Conservation (phyloP, 345 rosid genomes). For the Turritis glabra region DNA sequence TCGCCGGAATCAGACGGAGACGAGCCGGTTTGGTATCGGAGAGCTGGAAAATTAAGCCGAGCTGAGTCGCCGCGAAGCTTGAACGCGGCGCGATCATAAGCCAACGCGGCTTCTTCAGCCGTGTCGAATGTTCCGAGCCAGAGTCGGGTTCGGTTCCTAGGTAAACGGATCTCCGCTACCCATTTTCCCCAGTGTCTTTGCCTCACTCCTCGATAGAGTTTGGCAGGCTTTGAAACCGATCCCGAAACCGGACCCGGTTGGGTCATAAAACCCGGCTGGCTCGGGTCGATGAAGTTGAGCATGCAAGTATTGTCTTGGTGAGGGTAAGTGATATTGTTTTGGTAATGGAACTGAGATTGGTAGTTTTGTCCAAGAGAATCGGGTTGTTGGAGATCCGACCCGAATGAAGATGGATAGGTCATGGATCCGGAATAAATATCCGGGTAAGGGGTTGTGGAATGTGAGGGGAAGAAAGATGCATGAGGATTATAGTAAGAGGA, state of each 20-base stretch:
- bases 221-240: slow-evolving; percentile 53
- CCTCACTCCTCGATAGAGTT: slow-evolving; percentile 86
- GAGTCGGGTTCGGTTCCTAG: slow-evolving; percentile 87
- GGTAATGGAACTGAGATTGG: slow-evolving; percentile 63
- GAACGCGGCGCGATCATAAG: slow-evolving; percentile 89
- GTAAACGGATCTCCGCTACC: slow-evolving; percentile 96
- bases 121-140: slow-evolving; percentile 98
- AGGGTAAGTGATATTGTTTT: slow-evolving; percentile 41
- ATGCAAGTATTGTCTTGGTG: slow-evolving; percentile 23
- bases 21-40: slow-evolving; percentile 58
- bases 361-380: slow-evolving; percentile 27
- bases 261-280: slow-evolving; percentile 47
- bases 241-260: slow-evolving; percentile 34
- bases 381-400: slow-evolving; percentile 49
- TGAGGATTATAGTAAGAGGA: slow-evolving; percentile 24
- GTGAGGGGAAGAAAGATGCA: slow-evolving; percentile 25
- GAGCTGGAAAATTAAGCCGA: slow-evolving; percentile 78
- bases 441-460: slow-evolving; percentile 34
- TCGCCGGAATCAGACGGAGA: slow-evolving; percentile 57
- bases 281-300: slow-evolving; percentile 47
- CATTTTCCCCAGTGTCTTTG: slow-evolving; percentile 98
- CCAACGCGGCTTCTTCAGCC: slow-evolving; percentile 90
- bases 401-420: slow-evolving; percentile 37
- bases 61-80: slow-evolving; percentile 87
- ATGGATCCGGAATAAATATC: slow-evolving; percentile 42